These are phyloP conservation scores for Cucurbita pepo DNA, from an alignment of 306 rosid genomes.

Conservation along the genomic window DNA sequence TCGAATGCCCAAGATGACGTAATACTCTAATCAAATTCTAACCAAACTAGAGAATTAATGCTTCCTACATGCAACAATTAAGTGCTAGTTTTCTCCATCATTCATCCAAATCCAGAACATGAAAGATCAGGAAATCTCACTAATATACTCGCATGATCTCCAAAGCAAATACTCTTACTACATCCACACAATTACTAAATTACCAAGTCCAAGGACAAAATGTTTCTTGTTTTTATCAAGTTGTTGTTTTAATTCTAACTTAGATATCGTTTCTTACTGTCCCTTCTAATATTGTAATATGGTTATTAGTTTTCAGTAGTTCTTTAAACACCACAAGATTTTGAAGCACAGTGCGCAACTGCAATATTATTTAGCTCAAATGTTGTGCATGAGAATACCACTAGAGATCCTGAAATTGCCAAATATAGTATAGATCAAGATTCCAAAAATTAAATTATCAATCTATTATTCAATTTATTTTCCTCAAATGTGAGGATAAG, in stretches of 20 bases:
- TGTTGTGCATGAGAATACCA: background rate
- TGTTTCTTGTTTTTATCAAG: background rate
- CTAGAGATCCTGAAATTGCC: background rate
- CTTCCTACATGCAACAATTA: background rate
- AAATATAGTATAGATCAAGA: background rate
- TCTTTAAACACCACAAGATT: background rate
- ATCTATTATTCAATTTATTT: background rate
- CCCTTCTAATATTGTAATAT: background rate
- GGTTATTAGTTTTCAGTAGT: background rate
- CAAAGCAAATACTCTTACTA: background rate
- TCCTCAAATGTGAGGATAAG: background rate
- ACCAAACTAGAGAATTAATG: background rate
- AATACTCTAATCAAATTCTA: background rate
- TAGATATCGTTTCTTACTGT: background rate
- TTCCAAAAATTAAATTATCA: background rate
- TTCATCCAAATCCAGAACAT: background rate
- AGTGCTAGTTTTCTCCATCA: background rate
- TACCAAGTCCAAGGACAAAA: background rate
- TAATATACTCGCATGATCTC: background rate
- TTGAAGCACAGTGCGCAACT: background rate
- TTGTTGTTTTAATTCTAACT: background rate
- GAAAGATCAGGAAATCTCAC: background rate
- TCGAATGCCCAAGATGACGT: background rate
- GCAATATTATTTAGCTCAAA: background rate
- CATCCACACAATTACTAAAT: background rate